phyloP scores from a whole-genome alignment of 257 asterid genomes.

The Euphrasia confusa region DNA sequence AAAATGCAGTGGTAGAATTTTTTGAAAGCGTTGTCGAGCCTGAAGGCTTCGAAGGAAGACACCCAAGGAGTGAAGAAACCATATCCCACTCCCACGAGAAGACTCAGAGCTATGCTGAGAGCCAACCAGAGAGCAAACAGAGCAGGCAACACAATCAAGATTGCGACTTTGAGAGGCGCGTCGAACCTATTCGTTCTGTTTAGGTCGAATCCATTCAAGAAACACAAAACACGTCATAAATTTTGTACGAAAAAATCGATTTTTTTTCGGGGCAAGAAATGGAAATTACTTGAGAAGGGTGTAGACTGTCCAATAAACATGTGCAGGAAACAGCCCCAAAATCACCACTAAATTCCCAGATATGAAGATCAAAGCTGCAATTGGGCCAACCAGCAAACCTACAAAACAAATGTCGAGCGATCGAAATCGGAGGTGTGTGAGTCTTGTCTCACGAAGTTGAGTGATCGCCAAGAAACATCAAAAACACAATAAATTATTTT shows the following conservation, averaged over 20 bases:
- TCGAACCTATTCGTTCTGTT: constrained; percentile 72
- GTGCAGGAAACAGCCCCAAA: constrained; percentile 88
- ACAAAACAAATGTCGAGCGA: constrained; percentile 19
- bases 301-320: constrained; percentile 77
- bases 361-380: constrained; percentile 64
- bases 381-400: constrained; percentile 84
- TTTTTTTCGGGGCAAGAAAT: too few relatives aligned
- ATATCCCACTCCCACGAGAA: constrained; percentile 83
- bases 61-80: constrained; percentile 93
- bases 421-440: background rate
- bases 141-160: constrained; percentile 72
- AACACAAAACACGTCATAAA: background rate
- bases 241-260: background rate
- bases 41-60: constrained; percentile 88
- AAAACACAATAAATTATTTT: background rate
- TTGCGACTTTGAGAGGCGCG: constrained; percentile 69
- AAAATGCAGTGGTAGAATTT: constrained; percentile 63
- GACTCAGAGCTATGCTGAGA: constrained; percentile 73
- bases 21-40: constrained; percentile 49
- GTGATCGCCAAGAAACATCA: constrained; percentile 13
- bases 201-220: background rate
- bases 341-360: constrained; percentile 76
- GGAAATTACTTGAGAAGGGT: constrained; percentile 65
- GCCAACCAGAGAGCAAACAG: constrained; percentile 78
- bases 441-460: background rate